Percentiles rank a stretch among this genome's conserved stretches.
phyloP scores from a whole-genome alignment of 306 rosid genomes.

The Echinosophora koreensis region DNA sequence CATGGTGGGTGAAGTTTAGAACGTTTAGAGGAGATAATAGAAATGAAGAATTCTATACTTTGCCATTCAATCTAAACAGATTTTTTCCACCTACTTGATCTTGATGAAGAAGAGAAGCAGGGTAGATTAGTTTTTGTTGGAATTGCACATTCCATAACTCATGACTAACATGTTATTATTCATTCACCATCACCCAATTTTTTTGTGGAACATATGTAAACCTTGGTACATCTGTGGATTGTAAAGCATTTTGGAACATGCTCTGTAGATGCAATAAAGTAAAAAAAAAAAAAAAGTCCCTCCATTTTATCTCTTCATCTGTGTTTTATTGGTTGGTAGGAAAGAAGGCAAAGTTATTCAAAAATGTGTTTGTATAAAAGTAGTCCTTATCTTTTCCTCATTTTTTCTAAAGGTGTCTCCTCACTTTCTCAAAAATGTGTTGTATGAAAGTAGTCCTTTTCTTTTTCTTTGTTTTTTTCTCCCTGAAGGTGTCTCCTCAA shows the following conservation, averaged over 20 bases:
- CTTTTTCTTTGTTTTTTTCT: background rate
- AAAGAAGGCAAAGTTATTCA: background rate
- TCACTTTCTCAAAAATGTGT: background rate
- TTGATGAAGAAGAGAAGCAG: conserved; percentile 23
- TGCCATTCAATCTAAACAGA: conserved; percentile 94
- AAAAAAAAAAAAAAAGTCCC: background rate
- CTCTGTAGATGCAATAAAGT: conserved; percentile 45
- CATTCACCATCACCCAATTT: conserved; percentile 37
- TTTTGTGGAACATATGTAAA: conserved; percentile 44
- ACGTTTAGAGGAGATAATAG: conserved; percentile 92
- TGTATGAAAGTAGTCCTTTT: background rate
- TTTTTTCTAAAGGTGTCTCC: background rate
- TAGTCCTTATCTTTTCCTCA: no score
- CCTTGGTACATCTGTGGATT: conserved; percentile 47
- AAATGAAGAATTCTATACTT: conserved; percentile 92
- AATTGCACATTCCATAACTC: conserved; percentile 23
- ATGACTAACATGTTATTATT: conserved; percentile 45
- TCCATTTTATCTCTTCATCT: no score
- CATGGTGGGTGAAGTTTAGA: conserved; percentile 99
- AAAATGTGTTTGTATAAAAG: background rate
- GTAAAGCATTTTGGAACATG: conserved; percentile 31
- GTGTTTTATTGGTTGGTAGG: background rate
- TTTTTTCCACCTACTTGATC: conserved; percentile 89
- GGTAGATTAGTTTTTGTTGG: conserved; percentile 33
- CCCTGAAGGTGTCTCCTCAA: no score